Evolutionary conservation across 805 yeast species (phyloP), one percentile per base, ranked within the genome.

Genomic region (Brettanomyces naardenensis): DNA sequence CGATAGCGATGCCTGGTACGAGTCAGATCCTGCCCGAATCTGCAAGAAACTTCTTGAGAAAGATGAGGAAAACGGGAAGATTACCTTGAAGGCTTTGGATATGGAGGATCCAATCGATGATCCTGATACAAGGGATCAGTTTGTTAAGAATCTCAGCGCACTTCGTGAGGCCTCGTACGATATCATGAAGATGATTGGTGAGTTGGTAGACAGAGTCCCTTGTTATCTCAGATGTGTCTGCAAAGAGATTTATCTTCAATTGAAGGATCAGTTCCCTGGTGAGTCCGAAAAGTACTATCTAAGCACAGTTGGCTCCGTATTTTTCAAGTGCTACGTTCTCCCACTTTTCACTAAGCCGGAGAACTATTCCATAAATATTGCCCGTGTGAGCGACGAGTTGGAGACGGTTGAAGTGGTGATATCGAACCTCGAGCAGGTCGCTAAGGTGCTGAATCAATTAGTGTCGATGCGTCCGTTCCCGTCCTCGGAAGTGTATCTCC

Each of bases 91-190:
- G 27, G 46, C 43, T 19, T 39, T 49, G 29, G 56, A 65, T 17
- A 53, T 69, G 3, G 53, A 76, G 4, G 78, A 64, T 28, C 95
- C 97, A 1, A 85, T 90, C 44, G 81, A 80, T 45, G 89, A 85
- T 46, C 72, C 78, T 1, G 78, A 71, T n/a, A 87, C 90, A 0
- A 72, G 92, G 25, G 59, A 62, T 0, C 67, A 69, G 31, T 92
- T 86, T 55, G 79, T 92, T 25, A 59, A 67, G 26, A 89, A 92
- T 48, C 63, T 92, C 50, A 84, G 84, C 58, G 64, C 64, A 18
- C 60, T 92, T 37, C 73, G 97, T 56, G 95, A 84, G 44, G 66
- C 71, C 31, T 65, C 86, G 0, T 73, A 81, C 19, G 75, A 75
- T 39, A 61, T 84, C 7, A 65, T 86, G 47, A 71, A 71, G 15